Base-by-base conservation (phyloP, 345 rosid genomes). In the Bretschneidera sinensis region DNA sequence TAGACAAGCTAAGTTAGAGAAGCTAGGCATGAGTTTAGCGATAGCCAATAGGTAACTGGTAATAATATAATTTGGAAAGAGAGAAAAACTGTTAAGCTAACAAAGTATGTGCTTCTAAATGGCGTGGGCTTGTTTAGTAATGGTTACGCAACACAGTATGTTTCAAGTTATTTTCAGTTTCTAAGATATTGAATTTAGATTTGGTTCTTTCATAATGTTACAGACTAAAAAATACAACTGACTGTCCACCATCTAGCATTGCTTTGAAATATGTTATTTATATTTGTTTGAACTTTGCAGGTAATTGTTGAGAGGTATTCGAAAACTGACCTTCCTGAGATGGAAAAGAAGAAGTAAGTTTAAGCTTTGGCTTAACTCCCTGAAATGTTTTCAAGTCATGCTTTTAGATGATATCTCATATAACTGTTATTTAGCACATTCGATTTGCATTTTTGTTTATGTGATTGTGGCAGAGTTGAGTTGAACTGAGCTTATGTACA, bases 261-360 rank as follows among this genome's bases (percentile, higher is more conserved):
- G 34, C 31, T 21, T 57, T 2, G 49, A 0, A 4, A 13, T 61
- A 1, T 6, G 16, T 13, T 5, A 24, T 24, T 19, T 23, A 10
- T 34, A 35, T 51, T 16, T 19, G 22, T 49, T 6, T 17, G 4
- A 21, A 6, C 31, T 20, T 51, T 65, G 62, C 76, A 88, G 98
- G 95, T 88, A 10, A 71, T 88, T 62, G 91, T 74, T 60, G 96
- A 91, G 70, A 86, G 73, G 71, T 91, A 81, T 61, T 70, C 81
- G 61, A 85, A 79, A 72, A 69, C 95, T 4, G 88, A 86, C 63
- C 87, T 91, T 54, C 95, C 92, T 55, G 76, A 74, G 34, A 64
- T 88, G 80, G 96, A 83, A 69, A 91, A 91, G 77, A 86, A 77
- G 64, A 91, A 85, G 91, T 91, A 74, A 75, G 79, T 56, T 63